Evolutionary conservation across 768 basidiomycete genomes (phyloP).

Genomic region (Leucogyrophana mollusca): DNA sequence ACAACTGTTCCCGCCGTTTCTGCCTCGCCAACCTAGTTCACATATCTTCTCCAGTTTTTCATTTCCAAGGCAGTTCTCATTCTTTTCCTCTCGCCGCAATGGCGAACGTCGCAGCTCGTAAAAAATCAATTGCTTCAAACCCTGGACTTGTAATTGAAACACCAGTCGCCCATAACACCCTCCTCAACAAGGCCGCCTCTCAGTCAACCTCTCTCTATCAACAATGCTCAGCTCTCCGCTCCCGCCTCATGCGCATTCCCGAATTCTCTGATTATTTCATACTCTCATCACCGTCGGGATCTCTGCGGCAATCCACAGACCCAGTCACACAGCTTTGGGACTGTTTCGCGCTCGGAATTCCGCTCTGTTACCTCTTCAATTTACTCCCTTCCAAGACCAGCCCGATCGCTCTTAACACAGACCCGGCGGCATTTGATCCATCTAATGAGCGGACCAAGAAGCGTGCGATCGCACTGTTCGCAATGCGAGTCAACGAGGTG

Average conservation of each 20-base stretch:
- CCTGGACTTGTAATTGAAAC: slow-evolving; percentile 69
- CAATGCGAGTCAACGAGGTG: slow-evolving; percentile 79
- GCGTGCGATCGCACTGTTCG: slow-evolving; percentile 86
- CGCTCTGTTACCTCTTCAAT: slow-evolving; percentile 96
- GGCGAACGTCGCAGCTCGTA: slow-evolving; percentile 63
- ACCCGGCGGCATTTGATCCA: slow-evolving; percentile 59
- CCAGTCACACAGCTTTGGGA: slow-evolving; percentile 95
- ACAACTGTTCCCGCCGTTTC: slow-evolving; percentile 6
- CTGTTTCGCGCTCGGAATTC: slow-evolving; percentile 87
- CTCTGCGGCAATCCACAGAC: slow-evolving; percentile 76
- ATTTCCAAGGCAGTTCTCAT: slow-evolving; percentile 6
- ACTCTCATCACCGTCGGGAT: slow-evolving; percentile 53
- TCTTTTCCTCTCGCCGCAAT: slow-evolving; percentile 28
- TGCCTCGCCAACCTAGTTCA: slow-evolving; percentile 10
- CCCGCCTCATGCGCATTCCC: slow-evolving; percentile 74
- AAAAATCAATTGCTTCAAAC: slow-evolving; percentile 74
- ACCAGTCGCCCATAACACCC: slow-evolving; percentile 75
- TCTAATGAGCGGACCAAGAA: slow-evolving; percentile 86
- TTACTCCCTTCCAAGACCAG: slow-evolving; percentile 53
- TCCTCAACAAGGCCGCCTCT: slow-evolving; percentile 90
- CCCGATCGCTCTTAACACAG: slow-evolving; percentile 61
- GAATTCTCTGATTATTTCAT: slow-evolving; percentile 72
- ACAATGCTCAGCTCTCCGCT: slow-evolving; percentile 79
- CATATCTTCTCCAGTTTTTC: slow-evolving; percentile 3
- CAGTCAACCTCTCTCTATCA: slow-evolving; percentile 88